Conservation (phyloP, 352 stramenopile genomes). For the Achlya hypogyna region DNA sequence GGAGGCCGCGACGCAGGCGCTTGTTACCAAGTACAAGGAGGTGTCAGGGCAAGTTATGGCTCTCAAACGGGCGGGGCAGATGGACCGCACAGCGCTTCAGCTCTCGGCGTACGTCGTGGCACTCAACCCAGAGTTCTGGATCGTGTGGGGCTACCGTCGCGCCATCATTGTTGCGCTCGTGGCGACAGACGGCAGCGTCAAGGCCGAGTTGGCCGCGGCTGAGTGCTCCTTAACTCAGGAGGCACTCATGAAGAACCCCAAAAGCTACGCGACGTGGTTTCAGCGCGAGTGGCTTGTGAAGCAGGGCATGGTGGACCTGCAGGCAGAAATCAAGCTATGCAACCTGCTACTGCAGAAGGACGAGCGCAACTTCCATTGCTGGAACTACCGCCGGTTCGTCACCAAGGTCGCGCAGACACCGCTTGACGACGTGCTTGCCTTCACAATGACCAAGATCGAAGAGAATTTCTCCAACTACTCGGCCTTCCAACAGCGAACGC, state of each 20-base stretch:
- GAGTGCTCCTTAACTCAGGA: conserved; percentile 88
- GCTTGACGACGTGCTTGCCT: conserved; percentile 82
- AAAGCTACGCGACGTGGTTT: conserved; percentile 93
- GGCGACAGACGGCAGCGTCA: conserved; percentile 10
- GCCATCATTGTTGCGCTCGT: conserved; percentile 59
- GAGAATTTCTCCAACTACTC: conserved; percentile 99
- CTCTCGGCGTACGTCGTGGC: conserved; percentile 90
- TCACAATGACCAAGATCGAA: conserved; percentile 93
- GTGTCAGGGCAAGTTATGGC: conserved; percentile 57
- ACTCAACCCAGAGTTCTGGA: conserved; percentile 95
- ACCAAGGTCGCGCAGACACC: conserved; percentile 42
- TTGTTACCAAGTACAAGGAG: conserved; percentile 50
- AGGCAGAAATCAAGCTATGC: conserved; percentile 69
- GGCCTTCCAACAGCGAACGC: conserved; percentile 63
- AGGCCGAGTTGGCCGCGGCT: conserved; percentile 52
- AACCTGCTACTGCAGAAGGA: conserved; percentile 78
- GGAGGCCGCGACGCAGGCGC: background rate
- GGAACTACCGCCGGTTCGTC: conserved; percentile 92
- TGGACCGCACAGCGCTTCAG: conserved; percentile 47
- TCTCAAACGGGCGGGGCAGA: conserved; percentile 41
- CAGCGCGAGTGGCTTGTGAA: conserved; percentile 82
- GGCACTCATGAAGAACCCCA: conserved; percentile 93
- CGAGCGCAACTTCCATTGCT: conserved; percentile 99
- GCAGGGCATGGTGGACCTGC: conserved; percentile 46
- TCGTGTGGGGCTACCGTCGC: conserved; percentile 95